Evolutionary conservation across 257 asterid genomes (phyloP), one percentile per base, ranked within the genome.

Genomic region (Buddleja alternifolia): DNA sequence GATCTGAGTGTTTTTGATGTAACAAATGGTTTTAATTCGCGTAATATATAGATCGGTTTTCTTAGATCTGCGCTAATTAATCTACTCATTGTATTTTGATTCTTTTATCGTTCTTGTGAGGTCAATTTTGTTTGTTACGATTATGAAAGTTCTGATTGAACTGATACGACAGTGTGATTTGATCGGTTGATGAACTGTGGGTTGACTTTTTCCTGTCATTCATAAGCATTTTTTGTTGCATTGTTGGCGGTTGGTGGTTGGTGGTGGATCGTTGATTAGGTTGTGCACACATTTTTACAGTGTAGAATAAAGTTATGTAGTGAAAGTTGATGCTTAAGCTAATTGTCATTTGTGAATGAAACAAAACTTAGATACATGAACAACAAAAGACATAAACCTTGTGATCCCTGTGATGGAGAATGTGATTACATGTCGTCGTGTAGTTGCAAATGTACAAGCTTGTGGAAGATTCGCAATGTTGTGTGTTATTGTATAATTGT

Each of bases 1-100:
- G 72, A 74, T 67, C 69, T 63, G 61, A 59, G 37, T 63, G 69
- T n/a, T 15, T 58, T 67, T 63, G 36, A 25, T 32, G 12, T 20
- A 47, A 15, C 60, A 17, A 24, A 32, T 64, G 37, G 23, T n/a
- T 10, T 23, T 8, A 63, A 46, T 17, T 17, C 16, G 7, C 17
- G 45, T 8, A 51, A 10, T 21, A 59, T 68, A 63, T 61, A 51
- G 70, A 73, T 73, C 72, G 66, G 52, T 51, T 47, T 29, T 5
- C 44, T 19, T 44, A 56, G 73, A 60, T 68, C 64, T 68, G 66
- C 34, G 34, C 3, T 11, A 32, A 2, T 16, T 10, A 4, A n/a
- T n/a, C n/a, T n/a, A 42, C 0, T 16, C 17, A 12, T 29, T 11
- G 17, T 34, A 8, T 10, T 7, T 10, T 36, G 19, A 14, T 17